A percentile compares a stretch with the other conserved stretches of the same genome.
phyloP scores from a whole-genome alignment of 2,329 filamentous ascomycete species.

The Calonectria ilicicola region DNA sequence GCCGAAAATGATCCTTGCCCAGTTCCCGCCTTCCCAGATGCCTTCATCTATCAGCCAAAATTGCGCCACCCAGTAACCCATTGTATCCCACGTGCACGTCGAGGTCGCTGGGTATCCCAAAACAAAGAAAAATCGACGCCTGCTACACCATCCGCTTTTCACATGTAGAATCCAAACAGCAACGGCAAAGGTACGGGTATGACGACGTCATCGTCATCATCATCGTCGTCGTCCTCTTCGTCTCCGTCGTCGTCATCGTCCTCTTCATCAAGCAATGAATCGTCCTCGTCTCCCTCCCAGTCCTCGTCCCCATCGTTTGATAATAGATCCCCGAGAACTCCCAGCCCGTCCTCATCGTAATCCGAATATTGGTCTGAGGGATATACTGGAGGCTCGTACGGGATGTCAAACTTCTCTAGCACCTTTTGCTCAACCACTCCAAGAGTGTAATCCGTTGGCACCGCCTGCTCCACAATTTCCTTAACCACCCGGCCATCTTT shows the following conservation, averaged over 20 bases:
- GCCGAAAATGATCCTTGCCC: constrained; percentile 9
- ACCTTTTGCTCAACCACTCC: constrained; percentile 38
- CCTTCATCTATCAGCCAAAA: constrained; percentile 17
- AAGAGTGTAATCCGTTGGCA: constrained; percentile 34
- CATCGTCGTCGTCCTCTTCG: constrained; percentile 27
- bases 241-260: constrained; percentile 34
- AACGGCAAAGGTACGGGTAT: constrained; percentile 36
- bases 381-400: constrained; percentile 33
- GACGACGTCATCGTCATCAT: constrained; percentile 12
- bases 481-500: constrained; percentile 34
- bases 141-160: constrained; percentile 6
- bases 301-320: constrained; percentile 14
- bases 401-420: constrained; percentile 39
- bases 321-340: constrained; percentile 12
- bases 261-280: constrained; percentile 15
- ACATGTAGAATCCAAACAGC: constrained; percentile 36
- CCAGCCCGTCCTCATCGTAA: constrained; percentile 2
- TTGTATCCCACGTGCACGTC: neutral
- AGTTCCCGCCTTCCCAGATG: neutral
- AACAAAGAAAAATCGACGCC: constrained; percentile 22
- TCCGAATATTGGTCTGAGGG: constrained; percentile 9
- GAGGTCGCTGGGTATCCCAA: constrained; percentile 7
- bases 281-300: constrained; percentile 14
- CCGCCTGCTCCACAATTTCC: constrained; percentile 35
- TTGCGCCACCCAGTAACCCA: constrained; percentile 15